phyloP scores from a whole-genome alignment of 257 asterid species.

The Asclepias syriaca region DNA sequence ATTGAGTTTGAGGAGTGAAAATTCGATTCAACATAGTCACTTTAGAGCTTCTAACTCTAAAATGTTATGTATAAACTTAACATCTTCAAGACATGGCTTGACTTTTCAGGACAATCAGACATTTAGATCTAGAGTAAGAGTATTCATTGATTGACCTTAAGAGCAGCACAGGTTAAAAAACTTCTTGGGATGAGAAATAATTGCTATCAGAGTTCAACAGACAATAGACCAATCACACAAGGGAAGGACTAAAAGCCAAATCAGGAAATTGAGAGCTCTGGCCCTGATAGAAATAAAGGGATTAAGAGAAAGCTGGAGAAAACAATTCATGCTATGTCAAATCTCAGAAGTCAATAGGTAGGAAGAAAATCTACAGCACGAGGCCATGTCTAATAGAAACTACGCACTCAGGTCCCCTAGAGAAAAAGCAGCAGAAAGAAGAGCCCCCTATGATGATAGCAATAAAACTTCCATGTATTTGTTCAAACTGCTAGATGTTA shows the following conservation, averaged over 20 bases:
- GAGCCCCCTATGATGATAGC: not conserved
- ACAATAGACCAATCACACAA: not conserved
- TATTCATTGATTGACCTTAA: not conserved
- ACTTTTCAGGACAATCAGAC: not conserved
- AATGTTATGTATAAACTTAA: not conserved
- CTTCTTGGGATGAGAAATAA: not conserved
- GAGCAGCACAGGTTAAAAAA: not conserved
- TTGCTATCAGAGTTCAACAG: not conserved
- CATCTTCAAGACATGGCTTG: not conserved
- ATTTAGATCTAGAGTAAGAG: not conserved
- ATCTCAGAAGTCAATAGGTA: not conserved
- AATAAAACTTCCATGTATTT: not conserved
- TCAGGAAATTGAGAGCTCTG: not conserved
- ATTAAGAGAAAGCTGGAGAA: not conserved
- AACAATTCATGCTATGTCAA: not conserved
- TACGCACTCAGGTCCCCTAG: not conserved
- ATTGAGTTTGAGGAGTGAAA: not conserved
- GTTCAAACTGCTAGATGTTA: not conserved
- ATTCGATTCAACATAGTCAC: not conserved
- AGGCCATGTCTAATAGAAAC: not conserved
- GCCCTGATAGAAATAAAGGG: not conserved
- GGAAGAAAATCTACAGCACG: not conserved
- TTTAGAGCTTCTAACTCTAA: slow-evolving; percentile 7
- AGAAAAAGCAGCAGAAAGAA: not conserved
- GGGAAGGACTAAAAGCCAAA: not conserved